These are phyloP conservation scores for Penicillium malachiteum DNA, from an alignment of 495 filamentous ascomycete genomes.

Conservation along the genomic window DNA sequence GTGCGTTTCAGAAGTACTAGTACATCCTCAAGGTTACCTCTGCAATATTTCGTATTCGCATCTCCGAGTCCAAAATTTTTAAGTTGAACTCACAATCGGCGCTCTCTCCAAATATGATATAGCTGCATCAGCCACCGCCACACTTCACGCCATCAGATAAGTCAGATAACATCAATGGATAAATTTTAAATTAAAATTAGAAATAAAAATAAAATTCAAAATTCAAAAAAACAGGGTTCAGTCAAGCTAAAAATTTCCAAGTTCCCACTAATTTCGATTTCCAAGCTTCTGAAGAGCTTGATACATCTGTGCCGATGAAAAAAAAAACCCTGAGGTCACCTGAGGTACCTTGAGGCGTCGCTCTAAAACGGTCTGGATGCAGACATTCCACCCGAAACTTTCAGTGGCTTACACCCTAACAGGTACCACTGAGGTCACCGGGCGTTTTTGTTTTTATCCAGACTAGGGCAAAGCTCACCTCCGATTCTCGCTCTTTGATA, in stretches of 20 bases:
- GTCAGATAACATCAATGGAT: neutral
- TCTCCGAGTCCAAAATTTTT: too few relatives aligned
- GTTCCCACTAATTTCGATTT: neutral
- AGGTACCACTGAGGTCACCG: constrained; percentile 8
- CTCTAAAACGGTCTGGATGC: constrained; percentile 18
- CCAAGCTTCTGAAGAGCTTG: neutral
- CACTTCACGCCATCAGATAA: neutral
- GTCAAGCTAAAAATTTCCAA: neutral
- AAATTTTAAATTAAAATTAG: neutral
- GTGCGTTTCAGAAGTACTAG: too few relatives aligned
- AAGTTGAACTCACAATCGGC: too few relatives aligned
- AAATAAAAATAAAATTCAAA: neutral
- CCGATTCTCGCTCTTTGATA: constrained; percentile 2
- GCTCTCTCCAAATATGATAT: neutral
- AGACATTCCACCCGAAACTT: constrained; percentile 3
- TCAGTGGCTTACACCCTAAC: neutral
- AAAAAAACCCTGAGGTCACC: neutral
- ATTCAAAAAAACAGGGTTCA: constrained; percentile 1
- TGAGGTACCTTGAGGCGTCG: constrained; percentile 17
- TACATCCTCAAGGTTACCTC: too few relatives aligned
- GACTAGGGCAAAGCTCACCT: constrained; percentile 1
- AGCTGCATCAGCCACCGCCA: constrained; percentile 6
- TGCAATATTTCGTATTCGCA: too few relatives aligned
- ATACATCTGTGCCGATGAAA: too few relatives aligned
- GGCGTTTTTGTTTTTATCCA: neutral